These are phyloP conservation scores for Daldinia loculata DNA, from an alignment of 495 filamentous ascomycete genomes.

Conservation along the genomic window DNA sequence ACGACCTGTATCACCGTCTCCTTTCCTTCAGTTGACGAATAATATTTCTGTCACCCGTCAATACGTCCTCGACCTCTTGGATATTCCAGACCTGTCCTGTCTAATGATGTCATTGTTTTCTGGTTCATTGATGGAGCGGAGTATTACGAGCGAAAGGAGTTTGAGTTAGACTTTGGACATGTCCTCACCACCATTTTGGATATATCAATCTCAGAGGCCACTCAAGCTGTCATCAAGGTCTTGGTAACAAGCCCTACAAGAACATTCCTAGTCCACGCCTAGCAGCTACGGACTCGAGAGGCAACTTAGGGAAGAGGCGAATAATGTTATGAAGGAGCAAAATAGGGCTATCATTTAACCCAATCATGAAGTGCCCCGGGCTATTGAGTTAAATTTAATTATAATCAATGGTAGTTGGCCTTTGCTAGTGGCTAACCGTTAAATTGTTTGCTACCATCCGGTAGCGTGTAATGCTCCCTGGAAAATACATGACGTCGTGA, in stretches of 20 bases:
- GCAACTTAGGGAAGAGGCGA: not conserved
- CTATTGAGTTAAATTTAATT: not conserved
- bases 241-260: not conserved
- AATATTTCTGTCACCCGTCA: not conserved
- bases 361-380: not conserved
- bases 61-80: not conserved
- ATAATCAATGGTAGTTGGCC: not conserved
- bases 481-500: constrained; percentile 34
- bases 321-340: not conserved
- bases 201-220: not conserved
- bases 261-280: not conserved
- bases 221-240: not conserved
- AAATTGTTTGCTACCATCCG: not conserved
- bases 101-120: not conserved
- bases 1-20: not conserved
- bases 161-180: not conserved
- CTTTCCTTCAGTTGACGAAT: not conserved
- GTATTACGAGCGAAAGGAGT: not conserved
- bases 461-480: not conserved
- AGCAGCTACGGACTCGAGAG: not conserved
- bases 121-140: not conserved
- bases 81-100: not conserved
- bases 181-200: not conserved
- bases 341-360: not conserved
- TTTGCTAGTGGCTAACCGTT: not conserved